Base-by-base conservation (phyloP, 2,329 filamentous ascomycete species). In the Leptographium procerum region DNA sequence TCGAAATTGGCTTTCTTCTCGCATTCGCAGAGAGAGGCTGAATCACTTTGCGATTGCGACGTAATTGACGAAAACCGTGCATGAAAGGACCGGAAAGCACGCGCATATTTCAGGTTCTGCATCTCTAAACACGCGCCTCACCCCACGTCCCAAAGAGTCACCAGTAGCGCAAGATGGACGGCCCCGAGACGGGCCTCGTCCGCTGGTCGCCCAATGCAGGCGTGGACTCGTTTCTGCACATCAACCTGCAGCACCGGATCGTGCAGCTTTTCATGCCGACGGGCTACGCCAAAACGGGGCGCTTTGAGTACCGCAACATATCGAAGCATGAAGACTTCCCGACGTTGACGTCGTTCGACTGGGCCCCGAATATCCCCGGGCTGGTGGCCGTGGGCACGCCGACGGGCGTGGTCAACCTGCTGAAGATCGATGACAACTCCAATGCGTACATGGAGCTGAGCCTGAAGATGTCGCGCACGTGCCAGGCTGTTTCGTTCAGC, bases 401-500 rank as follows among this genome's bases (percentile, higher is more conserved):
- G 16, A 84, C 84, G 45, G 89, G 89, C 54, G 83, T 90, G 58
- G 87, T 91, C 62, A 86, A 87, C 62, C 74, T 95, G 24, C 72
- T 94, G 58, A 81, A 85, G 61, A 80, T 94, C 53, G 84, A 90
- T 66, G 84, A 88, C 64, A 81, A 83, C 63, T 85, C 79, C 56
- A 89, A 81, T 66, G 81, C 78, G 36, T 82, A 81, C 63, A 68
- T 83, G 54, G 83, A 87, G 55, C 82, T 91, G 61, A 82, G 82
- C 24, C 80, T 91, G 52, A 89, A 88, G 68, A 83, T 90, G 69
- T 82, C 87, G 57, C 81, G 89, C 51, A 86, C 86, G 50, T 92
- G 88, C 65, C 89, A 92, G 66, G 87, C 88, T 0, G 87, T 94
- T 47, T 85, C 88, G 4, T 91, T 94, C 72, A 92, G 85, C 66